Evolutionary conservation across 2,329 filamentous ascomycete species (phyloP).

Genomic region (Fusarium oligoseptatum): DNA sequence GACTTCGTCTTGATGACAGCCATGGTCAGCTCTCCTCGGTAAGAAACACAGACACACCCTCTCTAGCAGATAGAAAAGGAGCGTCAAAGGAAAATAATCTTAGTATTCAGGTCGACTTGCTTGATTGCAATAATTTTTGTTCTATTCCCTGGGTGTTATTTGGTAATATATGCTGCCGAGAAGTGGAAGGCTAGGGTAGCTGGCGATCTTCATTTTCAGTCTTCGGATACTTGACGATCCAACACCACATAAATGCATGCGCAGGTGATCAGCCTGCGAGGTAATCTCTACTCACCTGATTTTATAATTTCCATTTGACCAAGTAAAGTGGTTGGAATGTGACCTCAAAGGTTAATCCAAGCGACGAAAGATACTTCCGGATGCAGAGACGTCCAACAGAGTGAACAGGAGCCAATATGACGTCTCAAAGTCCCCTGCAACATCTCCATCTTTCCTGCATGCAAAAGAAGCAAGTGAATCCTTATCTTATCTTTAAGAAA

Average conservation of each 20-base stretch:
- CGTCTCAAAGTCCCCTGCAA: neutral
- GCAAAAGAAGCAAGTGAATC: neutral
- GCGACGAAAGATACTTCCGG: neutral
- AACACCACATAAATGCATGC: neutral
- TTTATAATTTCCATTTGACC: neutral
- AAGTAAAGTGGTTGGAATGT: neutral
- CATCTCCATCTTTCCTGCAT: neutral
- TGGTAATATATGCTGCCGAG: neutral
- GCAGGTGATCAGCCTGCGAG: neutral
- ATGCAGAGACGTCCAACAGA: neutral
- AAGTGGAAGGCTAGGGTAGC: neutral
- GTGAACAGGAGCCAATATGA: neutral
- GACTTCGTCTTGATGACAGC: neutral
- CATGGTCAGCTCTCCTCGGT: neutral
- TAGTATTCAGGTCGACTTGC: neutral
- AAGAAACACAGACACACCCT: neutral
- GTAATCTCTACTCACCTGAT: neutral
- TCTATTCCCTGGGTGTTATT: neutral
- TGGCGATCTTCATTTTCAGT: neutral
- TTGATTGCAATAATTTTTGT: neutral
- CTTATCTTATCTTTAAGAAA: neutral
- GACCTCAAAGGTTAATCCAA: neutral
- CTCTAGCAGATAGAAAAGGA: neutral
- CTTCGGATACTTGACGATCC: neutral
- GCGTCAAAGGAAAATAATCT: neutral